Evolutionary conservation across 1,284 basidiomycete genomes (phyloP).

Genomic region (Ustilago esculenta): DNA sequence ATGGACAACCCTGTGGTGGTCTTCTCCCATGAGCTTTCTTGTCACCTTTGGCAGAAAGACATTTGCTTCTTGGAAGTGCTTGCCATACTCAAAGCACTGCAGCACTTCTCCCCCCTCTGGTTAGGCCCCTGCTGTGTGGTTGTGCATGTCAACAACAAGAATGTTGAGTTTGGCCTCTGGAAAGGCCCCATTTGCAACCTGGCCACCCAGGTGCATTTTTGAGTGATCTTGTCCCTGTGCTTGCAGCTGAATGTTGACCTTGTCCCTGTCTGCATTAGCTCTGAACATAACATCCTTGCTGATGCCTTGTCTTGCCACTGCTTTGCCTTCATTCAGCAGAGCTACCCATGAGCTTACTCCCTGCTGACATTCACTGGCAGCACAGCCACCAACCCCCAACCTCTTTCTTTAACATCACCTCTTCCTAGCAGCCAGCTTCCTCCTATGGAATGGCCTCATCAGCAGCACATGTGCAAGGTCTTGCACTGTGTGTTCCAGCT

Average conservation of each 20-base stretch:
- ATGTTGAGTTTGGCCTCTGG: neutral
- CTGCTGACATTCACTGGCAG: too few species aligned
- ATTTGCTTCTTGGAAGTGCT: conserved; percentile 2
- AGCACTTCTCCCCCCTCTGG: neutral
- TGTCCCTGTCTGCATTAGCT: neutral
- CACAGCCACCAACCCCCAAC: too few species aligned
- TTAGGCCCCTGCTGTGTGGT: neutral
- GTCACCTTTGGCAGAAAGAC: neutral
- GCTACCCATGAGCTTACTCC: too few species aligned
- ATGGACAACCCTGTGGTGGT: neutral
- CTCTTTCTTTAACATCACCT: too few species aligned
- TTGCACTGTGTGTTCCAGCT: too few species aligned
- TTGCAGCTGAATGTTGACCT: neutral
- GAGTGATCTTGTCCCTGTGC: neutral
- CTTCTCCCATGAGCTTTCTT: neutral
- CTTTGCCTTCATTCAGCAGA: neutral
- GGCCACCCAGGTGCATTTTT: neutral
- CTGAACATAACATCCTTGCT: neutral
- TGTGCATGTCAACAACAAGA: neutral
- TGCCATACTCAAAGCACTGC: neutral
- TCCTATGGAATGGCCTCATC: too few species aligned
- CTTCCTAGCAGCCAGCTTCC: too few species aligned
- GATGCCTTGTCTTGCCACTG: neutral
- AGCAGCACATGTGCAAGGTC: too few species aligned
- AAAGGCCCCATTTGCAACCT: neutral